These are phyloP conservation scores for Platismatia glauca DNA, from an alignment of 495 filamentous ascomycete species.

Conservation along the genomic window DNA sequence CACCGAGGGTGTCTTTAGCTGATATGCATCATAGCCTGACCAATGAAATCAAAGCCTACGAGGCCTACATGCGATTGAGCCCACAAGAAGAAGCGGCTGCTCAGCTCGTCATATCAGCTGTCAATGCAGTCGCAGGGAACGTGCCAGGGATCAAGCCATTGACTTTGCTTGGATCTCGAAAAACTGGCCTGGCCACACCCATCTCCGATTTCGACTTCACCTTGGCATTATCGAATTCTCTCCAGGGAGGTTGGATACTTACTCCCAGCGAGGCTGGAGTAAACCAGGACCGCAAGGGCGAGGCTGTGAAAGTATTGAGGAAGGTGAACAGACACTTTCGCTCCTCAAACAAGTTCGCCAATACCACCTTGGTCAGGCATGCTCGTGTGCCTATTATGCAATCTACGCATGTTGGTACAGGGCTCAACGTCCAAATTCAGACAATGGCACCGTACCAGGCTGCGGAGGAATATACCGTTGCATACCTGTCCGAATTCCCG, in stretches of 20 bases:
- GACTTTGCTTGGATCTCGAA: slow-evolving; percentile 42
- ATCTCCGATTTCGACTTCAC: slow-evolving; percentile 46
- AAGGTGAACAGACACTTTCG: slow-evolving; percentile 24
- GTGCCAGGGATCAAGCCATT: slow-evolving; percentile 26
- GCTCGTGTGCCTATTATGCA: slow-evolving; percentile 24
- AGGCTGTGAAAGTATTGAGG: slow-evolving; percentile 16
- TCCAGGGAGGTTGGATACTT: slow-evolving; percentile 12
- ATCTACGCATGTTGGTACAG: slow-evolving; percentile 36
- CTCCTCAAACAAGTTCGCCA: background rate
- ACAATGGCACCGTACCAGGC: slow-evolving; percentile 20
- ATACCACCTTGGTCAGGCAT: slow-evolving; percentile 10
- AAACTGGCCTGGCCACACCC: slow-evolving; percentile 42
- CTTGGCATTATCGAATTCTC: slow-evolving; percentile 26
- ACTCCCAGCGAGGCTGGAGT: slow-evolving; percentile 17
- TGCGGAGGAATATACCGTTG: slow-evolving; percentile 34
- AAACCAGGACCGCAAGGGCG: background rate
- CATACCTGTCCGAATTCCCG: slow-evolving; percentile 42
- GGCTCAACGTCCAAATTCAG: slow-evolving; percentile 39
- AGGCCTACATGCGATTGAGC: slow-evolving; percentile 35
- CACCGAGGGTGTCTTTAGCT: background rate
- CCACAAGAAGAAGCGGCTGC: slow-evolving; percentile 28
- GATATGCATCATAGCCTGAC: slow-evolving; percentile 27
- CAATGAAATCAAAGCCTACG: slow-evolving; percentile 40
- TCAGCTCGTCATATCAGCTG: slow-evolving; percentile 25
- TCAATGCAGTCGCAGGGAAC: slow-evolving; percentile 23